Percentiles rank a stretch among this genome's conserved stretches.
Conservation (phyloP, 176 grass and related monocot species). For the Themeda triandra region DNA sequence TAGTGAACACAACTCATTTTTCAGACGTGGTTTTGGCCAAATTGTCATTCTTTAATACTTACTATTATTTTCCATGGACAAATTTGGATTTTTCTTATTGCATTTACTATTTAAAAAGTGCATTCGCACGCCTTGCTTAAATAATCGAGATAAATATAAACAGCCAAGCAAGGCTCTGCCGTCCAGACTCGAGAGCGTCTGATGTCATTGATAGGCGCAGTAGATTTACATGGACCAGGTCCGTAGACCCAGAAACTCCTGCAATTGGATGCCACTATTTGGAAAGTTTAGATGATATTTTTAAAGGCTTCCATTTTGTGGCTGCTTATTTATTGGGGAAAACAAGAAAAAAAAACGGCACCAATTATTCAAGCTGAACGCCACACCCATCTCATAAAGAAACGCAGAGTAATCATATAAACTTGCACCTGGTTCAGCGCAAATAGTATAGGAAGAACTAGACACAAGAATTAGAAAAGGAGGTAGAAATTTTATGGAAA, state of each 20-base stretch:
- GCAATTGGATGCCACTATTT: background rate
- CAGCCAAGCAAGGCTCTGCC: background rate
- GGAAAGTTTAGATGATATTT: background rate
- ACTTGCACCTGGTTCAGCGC: background rate
- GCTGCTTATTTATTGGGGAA: background rate
- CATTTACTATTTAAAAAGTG: too few species aligned
- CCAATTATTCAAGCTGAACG: background rate
- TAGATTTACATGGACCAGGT: background rate
- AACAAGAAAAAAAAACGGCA: background rate
- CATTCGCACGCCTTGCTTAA: too few species aligned
- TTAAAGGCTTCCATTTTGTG: background rate
- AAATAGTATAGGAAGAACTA: background rate
- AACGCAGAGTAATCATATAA: too few species aligned
- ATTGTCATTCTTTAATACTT: too few species aligned
- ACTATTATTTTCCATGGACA: too few species aligned
- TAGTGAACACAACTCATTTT: too few species aligned
- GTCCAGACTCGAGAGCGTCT: background rate
- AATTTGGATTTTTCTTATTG: too few species aligned
- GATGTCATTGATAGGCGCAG: background rate
- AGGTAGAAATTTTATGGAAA: background rate
- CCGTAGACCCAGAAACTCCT: background rate
- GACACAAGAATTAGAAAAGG: background rate
- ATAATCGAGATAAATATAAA: background rate
- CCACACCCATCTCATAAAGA: background rate
- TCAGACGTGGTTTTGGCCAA: too few species aligned